Conservation (phyloP, 495 filamentous ascomycete species). For the Annulohypoxylon moriforme region DNA sequence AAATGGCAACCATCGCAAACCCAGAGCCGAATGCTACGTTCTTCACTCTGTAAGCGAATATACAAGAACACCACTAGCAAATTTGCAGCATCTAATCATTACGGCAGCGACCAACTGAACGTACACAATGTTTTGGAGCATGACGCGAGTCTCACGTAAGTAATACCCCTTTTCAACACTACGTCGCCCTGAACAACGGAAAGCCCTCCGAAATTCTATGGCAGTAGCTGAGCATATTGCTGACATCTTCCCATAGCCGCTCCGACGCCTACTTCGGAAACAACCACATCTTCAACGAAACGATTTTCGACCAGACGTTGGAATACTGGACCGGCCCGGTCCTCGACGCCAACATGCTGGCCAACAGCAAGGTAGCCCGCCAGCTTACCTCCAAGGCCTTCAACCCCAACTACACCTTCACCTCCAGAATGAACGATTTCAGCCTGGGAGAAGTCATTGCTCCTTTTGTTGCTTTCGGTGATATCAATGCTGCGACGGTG, state of each 20-base stretch:
- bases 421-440: conserved; percentile 49
- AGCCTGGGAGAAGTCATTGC: conserved; percentile 58
- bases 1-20: conserved; percentile 57
- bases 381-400: conserved; percentile 53
- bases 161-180: not conserved
- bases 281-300: conserved; percentile 59
- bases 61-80: not conserved
- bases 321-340: conserved; percentile 51
- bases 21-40: conserved; percentile 62
- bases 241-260: conserved; percentile 44
- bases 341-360: conserved; percentile 53
- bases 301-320: conserved; percentile 55
- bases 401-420: conserved; percentile 56
- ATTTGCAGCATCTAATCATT: not conserved
- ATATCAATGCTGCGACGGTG: conserved; percentile 49
- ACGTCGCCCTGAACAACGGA: not conserved
- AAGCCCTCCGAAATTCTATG: not conserved
- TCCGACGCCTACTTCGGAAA: conserved; percentile 58
- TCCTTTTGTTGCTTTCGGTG: conserved; percentile 59
- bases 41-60: conserved; percentile 53
- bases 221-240: not conserved
- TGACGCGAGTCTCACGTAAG: conserved; percentile 60
- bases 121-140: conserved; percentile 61
- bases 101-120: conserved; percentile 52
- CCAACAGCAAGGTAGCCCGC: conserved; percentile 57